Evolutionary conservation across 169 alveolate species (phyloP).

Genomic region (Miamiensis avidus): DNA sequence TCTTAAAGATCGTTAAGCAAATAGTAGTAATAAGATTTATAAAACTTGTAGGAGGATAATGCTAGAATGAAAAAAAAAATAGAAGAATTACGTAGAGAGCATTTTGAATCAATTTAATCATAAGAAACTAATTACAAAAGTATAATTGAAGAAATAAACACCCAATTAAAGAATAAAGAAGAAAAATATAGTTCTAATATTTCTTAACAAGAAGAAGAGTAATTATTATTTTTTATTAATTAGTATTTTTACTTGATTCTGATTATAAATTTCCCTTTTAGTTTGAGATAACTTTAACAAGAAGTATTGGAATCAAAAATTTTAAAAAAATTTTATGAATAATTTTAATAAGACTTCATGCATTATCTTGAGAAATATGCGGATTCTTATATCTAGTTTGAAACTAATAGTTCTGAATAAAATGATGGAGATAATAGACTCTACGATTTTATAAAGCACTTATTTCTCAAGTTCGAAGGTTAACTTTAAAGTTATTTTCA

Average conservation of each 20-base stretch:
- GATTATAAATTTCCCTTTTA: no score
- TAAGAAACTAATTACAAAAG: no score
- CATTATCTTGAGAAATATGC: background rate
- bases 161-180: no score
- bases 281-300: background rate
- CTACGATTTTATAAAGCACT: no score
- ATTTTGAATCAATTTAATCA: background rate
- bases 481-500: no score
- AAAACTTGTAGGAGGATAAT: background rate
- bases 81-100: background rate
- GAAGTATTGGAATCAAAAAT: background rate
- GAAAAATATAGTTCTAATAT: background rate
- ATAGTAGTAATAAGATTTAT: background rate
- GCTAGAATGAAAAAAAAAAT: background rate
- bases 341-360: background rate
- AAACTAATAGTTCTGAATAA: background rate
- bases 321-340: no score
- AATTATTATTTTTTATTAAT: no score
- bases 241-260: no score
- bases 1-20: no score
- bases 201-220: background rate
- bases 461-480: no score
- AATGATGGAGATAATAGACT: background rate
- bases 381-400: background rate
- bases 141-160: background rate